Evolutionary conservation across 106 monocot genomes (phyloP).

Genomic region (Alisma plantagoaquatica): DNA sequence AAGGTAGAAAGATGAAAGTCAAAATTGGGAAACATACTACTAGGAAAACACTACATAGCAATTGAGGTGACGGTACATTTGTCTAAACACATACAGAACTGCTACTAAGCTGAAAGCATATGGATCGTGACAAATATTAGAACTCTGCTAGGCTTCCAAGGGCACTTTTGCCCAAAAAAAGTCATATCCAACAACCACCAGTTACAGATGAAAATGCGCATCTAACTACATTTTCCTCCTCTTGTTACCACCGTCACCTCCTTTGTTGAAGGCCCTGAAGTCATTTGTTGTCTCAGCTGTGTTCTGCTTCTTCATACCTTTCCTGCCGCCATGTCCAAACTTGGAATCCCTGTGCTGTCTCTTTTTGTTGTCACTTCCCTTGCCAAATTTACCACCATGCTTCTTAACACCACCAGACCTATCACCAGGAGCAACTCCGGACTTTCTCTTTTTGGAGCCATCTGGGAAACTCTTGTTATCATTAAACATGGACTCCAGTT

Average conservation of each 20-base stretch:
- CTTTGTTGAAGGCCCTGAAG: constrained; percentile 44
- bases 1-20: too few species aligned
- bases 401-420: constrained; percentile 47
- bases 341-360: constrained; percentile 46
- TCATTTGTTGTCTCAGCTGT: constrained; percentile 77
- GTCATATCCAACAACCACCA: too few species aligned
- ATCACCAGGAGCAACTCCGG: constrained; percentile 62
- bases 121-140: too few species aligned
- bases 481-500: constrained; percentile 30
- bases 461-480: constrained; percentile 18
- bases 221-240: constrained; percentile 18
- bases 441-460: constrained; percentile 39
- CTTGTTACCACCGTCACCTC: constrained; percentile 11
- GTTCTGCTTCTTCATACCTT: constrained; percentile 86
- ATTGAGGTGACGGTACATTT: too few species aligned
- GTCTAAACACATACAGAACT: too few species aligned
- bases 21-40: too few species aligned
- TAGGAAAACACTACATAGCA: too few species aligned
- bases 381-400: constrained; percentile 2
- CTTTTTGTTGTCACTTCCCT: constrained; percentile 26
- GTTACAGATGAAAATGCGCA: too few species aligned
- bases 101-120: too few species aligned
- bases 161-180: too few species aligned
- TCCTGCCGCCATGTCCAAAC: constrained; percentile 85
- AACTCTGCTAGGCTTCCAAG: too few species aligned